Conservation (phyloP, 768 basidiomycete species). For the Auricularia auricula-judae region DNA sequence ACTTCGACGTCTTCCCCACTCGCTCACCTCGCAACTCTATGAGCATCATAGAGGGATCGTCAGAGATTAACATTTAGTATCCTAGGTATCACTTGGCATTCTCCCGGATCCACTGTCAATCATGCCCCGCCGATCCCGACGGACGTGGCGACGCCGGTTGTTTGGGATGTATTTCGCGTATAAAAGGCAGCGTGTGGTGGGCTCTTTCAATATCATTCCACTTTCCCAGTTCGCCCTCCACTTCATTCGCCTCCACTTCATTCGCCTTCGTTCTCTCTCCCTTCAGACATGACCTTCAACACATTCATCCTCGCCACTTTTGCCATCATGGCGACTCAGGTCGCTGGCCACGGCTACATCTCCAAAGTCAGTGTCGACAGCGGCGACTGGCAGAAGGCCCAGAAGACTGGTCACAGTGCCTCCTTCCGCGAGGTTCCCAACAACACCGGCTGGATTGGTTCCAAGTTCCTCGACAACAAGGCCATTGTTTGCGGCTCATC, state of each 20-base stretch:
- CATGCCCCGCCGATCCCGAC: not conserved
- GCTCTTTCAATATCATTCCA: not conserved
- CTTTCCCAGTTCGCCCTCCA: not conserved
- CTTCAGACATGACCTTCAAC: not conserved
- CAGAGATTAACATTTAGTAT: not conserved
- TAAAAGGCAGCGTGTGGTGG: too few relatives aligned
- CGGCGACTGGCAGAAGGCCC: not conserved
- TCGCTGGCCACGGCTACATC: not conserved
- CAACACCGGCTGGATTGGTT: not conserved
- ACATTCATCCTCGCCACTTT: not conserved
- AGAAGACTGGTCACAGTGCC: not conserved
- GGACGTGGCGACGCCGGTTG: not conserved
- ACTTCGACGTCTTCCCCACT: too few relatives aligned
- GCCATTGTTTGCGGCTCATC: not conserved
- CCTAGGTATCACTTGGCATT: not conserved
- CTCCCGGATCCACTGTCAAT: not conserved
- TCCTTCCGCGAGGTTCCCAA: not conserved
- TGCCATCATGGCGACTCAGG: not conserved
- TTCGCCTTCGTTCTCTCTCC: not conserved
- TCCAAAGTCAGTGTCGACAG: not conserved
- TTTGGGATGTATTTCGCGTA: too few relatives aligned
- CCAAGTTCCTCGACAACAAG: not conserved
- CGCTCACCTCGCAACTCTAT: too few relatives aligned
- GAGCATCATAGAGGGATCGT: not conserved
- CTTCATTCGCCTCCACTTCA: not conserved